These are phyloP conservation scores for Asterophora lycoperdoides DNA, from an alignment of 768 basidiomycete species.

Conservation along the genomic window DNA sequence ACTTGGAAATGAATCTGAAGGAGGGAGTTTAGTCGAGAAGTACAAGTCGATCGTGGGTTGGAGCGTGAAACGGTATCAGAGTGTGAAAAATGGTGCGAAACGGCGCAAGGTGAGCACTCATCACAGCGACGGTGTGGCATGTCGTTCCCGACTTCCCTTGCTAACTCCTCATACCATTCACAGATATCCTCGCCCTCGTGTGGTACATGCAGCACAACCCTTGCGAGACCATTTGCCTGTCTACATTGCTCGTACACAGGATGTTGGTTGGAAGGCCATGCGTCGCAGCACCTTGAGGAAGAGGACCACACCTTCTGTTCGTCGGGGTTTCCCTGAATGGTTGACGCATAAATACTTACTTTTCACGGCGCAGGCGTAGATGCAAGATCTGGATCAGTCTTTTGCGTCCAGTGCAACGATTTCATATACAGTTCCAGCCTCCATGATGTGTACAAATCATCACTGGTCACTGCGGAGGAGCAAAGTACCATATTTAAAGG, in stretches of 20 bases:
- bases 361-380: constrained; percentile 59
- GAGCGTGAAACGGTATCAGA: constrained; percentile 45
- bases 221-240: constrained; percentile 68
- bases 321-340: constrained; percentile 24
- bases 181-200: constrained; percentile 62
- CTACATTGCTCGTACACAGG: constrained; percentile 66
- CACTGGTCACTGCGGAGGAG: constrained; percentile 55
- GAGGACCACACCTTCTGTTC: constrained; percentile 62
- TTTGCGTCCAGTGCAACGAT: constrained; percentile 70
- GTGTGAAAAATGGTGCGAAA: constrained; percentile 48
- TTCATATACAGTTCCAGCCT: constrained; percentile 61
- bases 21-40: constrained; percentile 29
- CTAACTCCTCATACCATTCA: not conserved
- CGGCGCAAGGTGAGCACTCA: constrained; percentile 54
- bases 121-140: not conserved
- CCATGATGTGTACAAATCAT: constrained; percentile 40
- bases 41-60: constrained; percentile 54
- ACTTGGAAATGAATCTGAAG: constrained; percentile 27
- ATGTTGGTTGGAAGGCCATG: constrained; percentile 65
- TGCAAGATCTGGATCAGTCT: constrained; percentile 67
- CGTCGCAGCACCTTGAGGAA: constrained; percentile 51
- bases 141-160: not conserved
- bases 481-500: constrained; percentile 57
- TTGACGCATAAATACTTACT: not conserved
- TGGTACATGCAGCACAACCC: constrained; percentile 48